Evolutionary conservation across 2,329 filamentous ascomycete species (phyloP).

Genomic region (Talaromyces sp.): DNA sequence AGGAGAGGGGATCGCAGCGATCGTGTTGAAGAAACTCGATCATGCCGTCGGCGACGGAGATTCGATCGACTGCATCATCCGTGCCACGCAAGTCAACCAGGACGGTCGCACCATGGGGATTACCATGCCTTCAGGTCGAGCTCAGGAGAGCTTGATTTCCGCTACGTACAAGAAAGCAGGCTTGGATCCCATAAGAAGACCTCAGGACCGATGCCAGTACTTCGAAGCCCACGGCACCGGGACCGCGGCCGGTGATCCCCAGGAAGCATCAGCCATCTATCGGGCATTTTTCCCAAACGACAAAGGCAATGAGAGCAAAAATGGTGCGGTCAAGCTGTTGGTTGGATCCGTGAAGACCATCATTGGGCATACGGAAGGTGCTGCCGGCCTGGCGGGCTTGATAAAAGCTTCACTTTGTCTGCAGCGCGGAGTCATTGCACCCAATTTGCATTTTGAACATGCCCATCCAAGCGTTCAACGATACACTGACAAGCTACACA

Average conservation of each 20-base stretch:
- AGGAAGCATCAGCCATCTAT: conserved; percentile 23
- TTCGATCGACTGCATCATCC: conserved; percentile 37
- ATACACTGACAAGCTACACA: conserved; percentile 19
- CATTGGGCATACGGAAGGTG: conserved; percentile 30
- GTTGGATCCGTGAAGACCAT: conserved; percentile 29
- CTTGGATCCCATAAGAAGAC: conserved; percentile 23
- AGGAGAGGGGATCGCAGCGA: conserved; percentile 47
- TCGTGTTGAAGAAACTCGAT: conserved; percentile 49
- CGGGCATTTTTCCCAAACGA: conserved; percentile 15
- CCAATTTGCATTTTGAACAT: conserved; percentile 21
- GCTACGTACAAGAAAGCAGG: conserved; percentile 35
- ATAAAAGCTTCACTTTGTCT: conserved; percentile 28
- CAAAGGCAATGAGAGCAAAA: conserved; percentile 11
- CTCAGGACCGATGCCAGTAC: conserved; percentile 31
- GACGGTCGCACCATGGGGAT: conserved; percentile 33
- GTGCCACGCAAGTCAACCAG: conserved; percentile 30
- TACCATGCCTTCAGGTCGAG: conserved; percentile 29
- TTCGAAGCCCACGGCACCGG: conserved; percentile 46
- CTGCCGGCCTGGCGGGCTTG: conserved; percentile 21
- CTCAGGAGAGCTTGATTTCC: conserved; percentile 37
- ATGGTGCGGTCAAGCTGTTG: background rate
- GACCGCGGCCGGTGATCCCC: conserved; percentile 27
- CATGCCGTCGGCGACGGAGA: conserved; percentile 46
- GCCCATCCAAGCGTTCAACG: conserved; percentile 21
- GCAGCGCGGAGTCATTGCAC: conserved; percentile 25